Evolutionary conservation across 2,329 filamentous ascomycete species (phyloP), one percentile per base, ranked within the genome.

Genomic region (Aspergillus terreus): DNA sequence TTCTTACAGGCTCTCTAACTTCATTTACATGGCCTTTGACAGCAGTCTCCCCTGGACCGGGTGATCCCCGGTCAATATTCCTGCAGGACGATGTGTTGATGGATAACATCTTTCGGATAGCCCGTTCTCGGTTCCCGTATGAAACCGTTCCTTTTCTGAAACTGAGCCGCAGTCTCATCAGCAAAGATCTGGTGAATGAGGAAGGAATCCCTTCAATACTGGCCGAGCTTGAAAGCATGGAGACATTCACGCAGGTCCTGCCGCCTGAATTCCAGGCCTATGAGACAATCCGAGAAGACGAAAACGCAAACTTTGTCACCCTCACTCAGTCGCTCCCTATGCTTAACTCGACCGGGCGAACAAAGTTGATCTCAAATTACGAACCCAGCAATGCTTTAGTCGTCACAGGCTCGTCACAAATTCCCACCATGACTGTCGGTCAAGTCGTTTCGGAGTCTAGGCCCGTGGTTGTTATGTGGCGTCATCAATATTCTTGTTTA

Each of bases 81-180:
- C 70, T 85, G 21, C 71, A 78, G 15, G 82, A 88, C 56, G 68
- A 76, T 17, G 63, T 76, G 6, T 70, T 90, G 15, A 77, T 87
- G 63, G 77, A 74, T 25, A 68, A 71, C 15, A 70, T 87, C 55
- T 82, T 95, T 30, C 76, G 82, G 46, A 82, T 88, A 65, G 84
- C 92, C 6, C 80, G 86, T 41, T 81, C 82, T 54, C 85, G 92
- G 50, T 96, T 91, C 65, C 92, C 92, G 0, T 92, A 89, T 68
- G 92, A 96, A 71, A 85, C 89, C 44, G 71, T 85, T 2, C 90
- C 92, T 0, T 90, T 96, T 61, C 72, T 95, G 54, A 83, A 81
- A 48, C 74, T 95, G 36, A 87, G 84, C 64, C 84, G 84, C 50
- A 82, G 81, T 36, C 72, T 95, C 14, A 81, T 80, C 6, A 71